Percentiles rank a stretch among this genome's conserved stretches.
phyloP scores from a whole-genome alignment of 306 rosid genomes.

The Gynostemma pentaphyllum region DNA sequence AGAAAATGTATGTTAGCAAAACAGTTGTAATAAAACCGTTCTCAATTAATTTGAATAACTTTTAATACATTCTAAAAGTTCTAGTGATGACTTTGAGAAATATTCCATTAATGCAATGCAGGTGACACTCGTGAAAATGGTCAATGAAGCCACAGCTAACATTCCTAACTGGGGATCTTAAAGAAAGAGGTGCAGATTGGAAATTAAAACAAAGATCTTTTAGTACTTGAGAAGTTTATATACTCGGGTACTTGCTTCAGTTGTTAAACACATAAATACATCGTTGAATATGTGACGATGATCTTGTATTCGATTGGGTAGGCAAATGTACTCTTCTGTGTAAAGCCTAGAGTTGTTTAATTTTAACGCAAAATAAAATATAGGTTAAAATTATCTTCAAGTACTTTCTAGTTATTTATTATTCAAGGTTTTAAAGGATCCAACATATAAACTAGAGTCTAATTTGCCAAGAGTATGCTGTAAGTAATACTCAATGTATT shows the following conservation, averaged over 20 bases:
- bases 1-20: no score
- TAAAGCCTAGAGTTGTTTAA: neutral
- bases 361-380: neutral
- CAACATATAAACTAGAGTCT: no score
- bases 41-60: neutral
- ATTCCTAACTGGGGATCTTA: constrained; percentile 74
- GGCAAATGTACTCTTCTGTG: neutral
- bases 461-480: no score
- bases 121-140: constrained; percentile 90
- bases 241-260: neutral
- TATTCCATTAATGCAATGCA: constrained; percentile 14
- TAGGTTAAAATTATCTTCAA: neutral
- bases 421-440: no score
- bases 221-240: neutral
- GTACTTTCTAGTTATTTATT: neutral
- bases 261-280: neutral
- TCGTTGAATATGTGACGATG: neutral
- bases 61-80: neutral
- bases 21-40: neutral
- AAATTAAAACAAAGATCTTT: neutral
- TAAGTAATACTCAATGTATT: no score
- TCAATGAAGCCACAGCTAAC: constrained; percentile 76
- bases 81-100: neutral
- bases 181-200: no score
- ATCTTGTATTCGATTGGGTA: neutral